Percentiles rank a stretch among this genome's conserved stretches.
Evolutionary conservation across 108 stramenopile genomes (phyloP).

Genomic region (Cylindrotheca fusiformis): DNA sequence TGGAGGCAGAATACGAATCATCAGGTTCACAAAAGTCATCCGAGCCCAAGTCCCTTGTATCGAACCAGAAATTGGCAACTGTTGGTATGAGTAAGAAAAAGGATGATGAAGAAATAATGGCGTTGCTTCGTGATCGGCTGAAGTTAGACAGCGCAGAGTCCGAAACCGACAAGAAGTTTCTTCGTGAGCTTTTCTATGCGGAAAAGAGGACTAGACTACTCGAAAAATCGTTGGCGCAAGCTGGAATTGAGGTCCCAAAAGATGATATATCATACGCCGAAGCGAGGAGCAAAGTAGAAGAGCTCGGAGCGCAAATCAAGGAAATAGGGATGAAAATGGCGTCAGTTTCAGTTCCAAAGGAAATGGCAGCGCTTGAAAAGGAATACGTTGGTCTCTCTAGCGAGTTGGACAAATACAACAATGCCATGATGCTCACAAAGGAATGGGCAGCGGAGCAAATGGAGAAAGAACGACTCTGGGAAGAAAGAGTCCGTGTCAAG

Average conservation of each 20-base stretch:
- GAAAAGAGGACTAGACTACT: conserved; percentile 28
- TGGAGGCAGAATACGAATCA: conserved; percentile 28
- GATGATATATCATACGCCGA: conserved; percentile 51
- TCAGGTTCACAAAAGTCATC: conserved; percentile 2
- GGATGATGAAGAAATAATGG: conserved; percentile 22
- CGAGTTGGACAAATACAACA: conserved; percentile 54
- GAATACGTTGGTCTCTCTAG: conserved; percentile 44
- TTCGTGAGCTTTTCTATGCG: conserved; percentile 28
- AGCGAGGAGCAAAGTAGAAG: conserved; percentile 35
- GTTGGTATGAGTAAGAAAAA: too few relatives aligned
- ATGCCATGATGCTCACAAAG: conserved; percentile 46
- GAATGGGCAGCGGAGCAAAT: conserved; percentile 35
- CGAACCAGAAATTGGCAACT: too few relatives aligned
- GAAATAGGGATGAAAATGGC: conserved; percentile 37
- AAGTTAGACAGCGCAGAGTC: conserved; percentile 9
- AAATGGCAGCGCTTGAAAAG: conserved; percentile 27
- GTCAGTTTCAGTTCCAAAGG: conserved; percentile 22
- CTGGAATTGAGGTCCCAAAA: conserved; percentile 34
- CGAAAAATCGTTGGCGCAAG: conserved; percentile 43
- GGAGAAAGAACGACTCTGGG: conserved; percentile 34
- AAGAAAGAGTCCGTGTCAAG: conserved; percentile 10
- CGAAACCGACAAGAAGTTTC: conserved; percentile 21
- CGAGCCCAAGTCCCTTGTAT: too few relatives aligned
- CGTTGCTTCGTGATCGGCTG: conserved; percentile 8
- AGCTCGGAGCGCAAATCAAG: conserved; percentile 37